Percentiles rank a stretch among this genome's conserved stretches.
Evolutionary conservation across 192 early-diverging fungal genomes (phyloP).

Genomic region (Dissophora globulifera): DNA sequence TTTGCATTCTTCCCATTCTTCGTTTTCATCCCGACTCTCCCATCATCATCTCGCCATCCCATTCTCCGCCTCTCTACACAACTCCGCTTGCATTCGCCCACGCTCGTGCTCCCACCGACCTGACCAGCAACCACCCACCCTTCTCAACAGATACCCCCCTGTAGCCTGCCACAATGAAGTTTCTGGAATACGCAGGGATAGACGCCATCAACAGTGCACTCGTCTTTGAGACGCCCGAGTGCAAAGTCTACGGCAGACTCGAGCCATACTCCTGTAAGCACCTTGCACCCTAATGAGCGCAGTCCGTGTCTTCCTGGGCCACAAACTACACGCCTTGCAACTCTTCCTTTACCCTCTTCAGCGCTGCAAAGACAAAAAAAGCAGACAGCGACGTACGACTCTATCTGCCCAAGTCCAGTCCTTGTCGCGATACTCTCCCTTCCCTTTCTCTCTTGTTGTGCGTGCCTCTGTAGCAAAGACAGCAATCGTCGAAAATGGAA

Average conservation of each 20-base stretch:
- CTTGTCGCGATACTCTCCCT: not conserved
- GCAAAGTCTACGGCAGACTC: constrained; percentile 81
- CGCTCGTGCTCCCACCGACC: not conserved
- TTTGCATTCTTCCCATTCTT: no score
- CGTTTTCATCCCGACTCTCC: no score
- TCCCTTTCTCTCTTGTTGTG: not conserved
- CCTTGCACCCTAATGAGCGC: not conserved
- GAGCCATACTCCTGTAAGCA: constrained; percentile 95
- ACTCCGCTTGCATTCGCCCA: not conserved
- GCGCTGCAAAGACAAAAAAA: no score
- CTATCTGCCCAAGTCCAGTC: not conserved
- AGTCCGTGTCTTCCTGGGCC: no score
- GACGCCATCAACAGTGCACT: constrained; percentile 88
- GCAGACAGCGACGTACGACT: no score
- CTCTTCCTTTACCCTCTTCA: no score
- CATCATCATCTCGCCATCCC: no score
- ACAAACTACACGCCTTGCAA: no score
- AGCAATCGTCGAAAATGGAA: no score
- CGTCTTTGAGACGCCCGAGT: constrained; percentile 87
- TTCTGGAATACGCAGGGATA: constrained; percentile 82
- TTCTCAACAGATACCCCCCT: not conserved
- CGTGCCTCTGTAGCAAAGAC: no score
- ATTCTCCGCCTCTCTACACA: no score
- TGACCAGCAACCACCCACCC: not conserved
- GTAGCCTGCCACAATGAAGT: constrained; percentile 76